Evolutionary conservation across 805 yeast genomes (phyloP).

Genomic region (Maudiozyma serrabonitensis): DNA sequence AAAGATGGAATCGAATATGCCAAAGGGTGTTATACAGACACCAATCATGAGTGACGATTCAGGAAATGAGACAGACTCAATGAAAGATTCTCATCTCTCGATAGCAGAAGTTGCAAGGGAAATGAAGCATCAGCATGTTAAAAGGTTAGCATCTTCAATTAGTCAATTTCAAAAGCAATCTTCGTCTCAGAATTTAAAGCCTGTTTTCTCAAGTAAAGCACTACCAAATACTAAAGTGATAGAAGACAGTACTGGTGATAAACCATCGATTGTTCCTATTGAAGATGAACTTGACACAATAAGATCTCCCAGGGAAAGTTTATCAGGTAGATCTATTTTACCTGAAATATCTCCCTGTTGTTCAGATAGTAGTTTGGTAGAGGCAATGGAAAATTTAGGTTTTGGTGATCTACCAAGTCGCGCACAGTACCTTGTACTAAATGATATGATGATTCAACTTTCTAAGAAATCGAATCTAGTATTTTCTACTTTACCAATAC

Average conservation of each 20-base stretch:
- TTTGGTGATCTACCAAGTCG: constrained; percentile 86
- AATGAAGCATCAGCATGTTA: constrained; percentile 1
- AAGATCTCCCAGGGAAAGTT: not conserved
- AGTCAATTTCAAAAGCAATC: constrained; percentile 1
- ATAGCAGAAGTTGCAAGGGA: constrained; percentile 7
- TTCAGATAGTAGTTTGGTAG: constrained; percentile 26
- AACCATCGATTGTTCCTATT: constrained; percentile 55
- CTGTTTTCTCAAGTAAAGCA: constrained; percentile 62
- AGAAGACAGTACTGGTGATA: constrained; percentile 59
- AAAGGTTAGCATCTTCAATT: constrained; percentile 1
- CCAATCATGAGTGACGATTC: constrained; percentile 24
- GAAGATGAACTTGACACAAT: constrained; percentile 15
- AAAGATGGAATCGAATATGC: constrained; percentile 58
- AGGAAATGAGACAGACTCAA: constrained; percentile 24
- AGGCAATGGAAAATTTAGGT: constrained; percentile 34
- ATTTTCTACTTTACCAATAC: constrained; percentile 86
- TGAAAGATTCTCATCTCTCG: constrained; percentile 8
- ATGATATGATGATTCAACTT: constrained; percentile 65
- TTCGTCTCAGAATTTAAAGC: constrained; percentile 28
- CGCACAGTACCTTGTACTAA: constrained; percentile 81
- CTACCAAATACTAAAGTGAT: constrained; percentile 58
- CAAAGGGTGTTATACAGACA: constrained; percentile 26
- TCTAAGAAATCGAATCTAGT: constrained; percentile 62
- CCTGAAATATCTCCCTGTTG: constrained; percentile 27
- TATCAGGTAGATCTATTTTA: constrained; percentile 7